Evolutionary conservation across 345 rosid genomes (phyloP).

Genomic region (Cardamine chenopodiifolia): DNA sequence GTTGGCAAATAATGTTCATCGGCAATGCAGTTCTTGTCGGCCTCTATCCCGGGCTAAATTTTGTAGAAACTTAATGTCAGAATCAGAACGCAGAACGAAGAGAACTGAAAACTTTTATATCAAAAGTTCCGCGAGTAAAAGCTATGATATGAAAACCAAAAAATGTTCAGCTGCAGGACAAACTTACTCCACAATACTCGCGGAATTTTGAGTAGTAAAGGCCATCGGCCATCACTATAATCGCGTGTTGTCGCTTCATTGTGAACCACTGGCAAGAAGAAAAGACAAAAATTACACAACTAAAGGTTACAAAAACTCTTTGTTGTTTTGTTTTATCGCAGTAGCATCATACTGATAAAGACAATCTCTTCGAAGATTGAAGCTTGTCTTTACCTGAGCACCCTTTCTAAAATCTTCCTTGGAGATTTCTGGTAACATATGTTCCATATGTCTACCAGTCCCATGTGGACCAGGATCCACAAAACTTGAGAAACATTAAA

Average conservation of each 20-base stretch:
- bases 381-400: constrained; percentile 74
- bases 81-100: neutral
- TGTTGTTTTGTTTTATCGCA: neutral
- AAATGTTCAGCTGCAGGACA: neutral
- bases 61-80: constrained; percentile 31
- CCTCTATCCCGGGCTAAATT: constrained; percentile 91
- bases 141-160: constrained; percentile 12
- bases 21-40: constrained; percentile 85
- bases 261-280: constrained; percentile 84
- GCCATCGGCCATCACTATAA: constrained; percentile 83
- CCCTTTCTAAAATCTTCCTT: constrained; percentile 94
- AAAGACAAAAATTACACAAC: neutral
- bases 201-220: constrained; percentile 88
- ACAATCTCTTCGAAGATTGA: constrained; percentile 9
- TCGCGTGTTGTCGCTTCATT: constrained; percentile 92
- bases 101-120: neutral
- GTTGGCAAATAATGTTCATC: constrained; percentile 97
- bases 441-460: constrained; percentile 91
- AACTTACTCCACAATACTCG: constrained; percentile 79
- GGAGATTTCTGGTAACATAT: constrained; percentile 88
- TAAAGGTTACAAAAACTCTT: neutral
- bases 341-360: constrained; percentile 7
- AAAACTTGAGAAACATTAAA: constrained; percentile 57
- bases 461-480: constrained; percentile 97
- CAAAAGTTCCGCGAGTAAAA: neutral